Evolutionary conservation across 2,329 filamentous ascomycete genomes (phyloP).

Genomic region (Atkinsonella texensis): DNA sequence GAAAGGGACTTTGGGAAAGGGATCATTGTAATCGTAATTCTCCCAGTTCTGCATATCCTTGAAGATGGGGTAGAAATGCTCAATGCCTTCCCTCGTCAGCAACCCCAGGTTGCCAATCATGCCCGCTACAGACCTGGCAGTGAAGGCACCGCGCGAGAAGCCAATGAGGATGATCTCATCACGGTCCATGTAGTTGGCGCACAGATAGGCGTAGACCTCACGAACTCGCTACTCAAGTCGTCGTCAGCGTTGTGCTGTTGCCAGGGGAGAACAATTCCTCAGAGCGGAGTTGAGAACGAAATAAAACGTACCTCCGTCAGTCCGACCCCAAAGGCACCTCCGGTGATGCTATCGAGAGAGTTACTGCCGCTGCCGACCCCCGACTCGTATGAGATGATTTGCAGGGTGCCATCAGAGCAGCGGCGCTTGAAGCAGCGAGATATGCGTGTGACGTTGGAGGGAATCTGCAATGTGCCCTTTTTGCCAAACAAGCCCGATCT

Average conservation of each 20-base stretch:
- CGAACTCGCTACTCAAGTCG: slow-evolving; percentile 33
- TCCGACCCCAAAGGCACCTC: slow-evolving; percentile 43
- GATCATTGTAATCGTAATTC: slow-evolving; percentile 31
- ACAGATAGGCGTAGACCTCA: slow-evolving; percentile 51
- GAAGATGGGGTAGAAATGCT: slow-evolving; percentile 43
- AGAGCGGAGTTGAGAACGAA: too few species aligned
- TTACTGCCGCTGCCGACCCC: slow-evolving; percentile 45
- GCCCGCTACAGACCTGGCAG: slow-evolving; percentile 41
- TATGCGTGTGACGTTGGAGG: slow-evolving; percentile 50
- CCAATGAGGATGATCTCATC: slow-evolving; percentile 46
- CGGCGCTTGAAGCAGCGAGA: slow-evolving; percentile 41
- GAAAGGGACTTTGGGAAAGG: slow-evolving; percentile 35
- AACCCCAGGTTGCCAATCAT: slow-evolving; percentile 40
- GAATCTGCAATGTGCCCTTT: slow-evolving; percentile 32
- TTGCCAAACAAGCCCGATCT: slow-evolving; percentile 25
- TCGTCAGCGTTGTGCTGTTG: background rate
- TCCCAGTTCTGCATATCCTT: slow-evolving; percentile 44
- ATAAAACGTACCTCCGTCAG: slow-evolving; percentile 33
- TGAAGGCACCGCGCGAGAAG: slow-evolving; percentile 48
- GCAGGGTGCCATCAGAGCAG: slow-evolving; percentile 38
- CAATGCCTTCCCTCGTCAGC: slow-evolving; percentile 39
- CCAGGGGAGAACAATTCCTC: too few species aligned
- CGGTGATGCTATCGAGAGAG: slow-evolving; percentile 35
- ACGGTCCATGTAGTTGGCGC: slow-evolving; percentile 46
- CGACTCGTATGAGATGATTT: slow-evolving; percentile 49